Conservation (phyloP, 805 yeast genomes). For the Cyberlindnera amylophila region DNA sequence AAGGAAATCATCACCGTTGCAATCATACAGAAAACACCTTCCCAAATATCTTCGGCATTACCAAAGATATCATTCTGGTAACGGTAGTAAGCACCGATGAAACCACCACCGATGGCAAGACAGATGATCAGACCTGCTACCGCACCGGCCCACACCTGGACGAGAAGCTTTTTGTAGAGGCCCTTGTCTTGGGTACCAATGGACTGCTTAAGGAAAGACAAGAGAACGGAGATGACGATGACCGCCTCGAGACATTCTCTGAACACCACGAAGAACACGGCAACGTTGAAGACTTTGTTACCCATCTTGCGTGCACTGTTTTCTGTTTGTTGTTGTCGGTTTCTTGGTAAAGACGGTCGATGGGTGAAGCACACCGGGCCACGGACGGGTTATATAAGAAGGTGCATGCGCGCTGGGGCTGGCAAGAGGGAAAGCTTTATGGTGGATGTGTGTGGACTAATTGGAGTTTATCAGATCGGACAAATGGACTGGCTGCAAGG, state of each 20-base stretch:
- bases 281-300: slow-evolving; percentile 32
- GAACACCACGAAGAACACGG: slow-evolving; percentile 82
- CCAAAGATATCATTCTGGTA: slow-evolving; percentile 83
- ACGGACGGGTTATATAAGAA: no score
- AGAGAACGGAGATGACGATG: slow-evolving; percentile 82
- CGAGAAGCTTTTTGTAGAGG: slow-evolving; percentile 57
- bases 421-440: no score
- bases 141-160: slow-evolving; percentile 88
- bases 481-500: no score
- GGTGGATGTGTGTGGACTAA: no score
- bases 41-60: slow-evolving; percentile 90
- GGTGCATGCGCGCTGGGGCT: no score
- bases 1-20: slow-evolving; percentile 85
- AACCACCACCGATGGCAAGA: slow-evolving; percentile 83
- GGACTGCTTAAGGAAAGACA: slow-evolving; percentile 90
- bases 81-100: slow-evolving; percentile 89
- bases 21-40: slow-evolving; percentile 87
- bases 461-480: no score
- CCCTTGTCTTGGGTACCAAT: slow-evolving; percentile 51
- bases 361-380: no score
- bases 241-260: slow-evolving; percentile 95
- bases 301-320: no score
- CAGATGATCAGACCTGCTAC: slow-evolving; percentile 70
- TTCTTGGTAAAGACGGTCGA: no score
- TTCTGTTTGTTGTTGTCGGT: no score